A percentile compares a stretch with the other conserved stretches of the same genome.
These are phyloP conservation scores for Podila clonocystis DNA, from an alignment of 192 early-diverging fungal genomes.

Conservation along the genomic window DNA sequence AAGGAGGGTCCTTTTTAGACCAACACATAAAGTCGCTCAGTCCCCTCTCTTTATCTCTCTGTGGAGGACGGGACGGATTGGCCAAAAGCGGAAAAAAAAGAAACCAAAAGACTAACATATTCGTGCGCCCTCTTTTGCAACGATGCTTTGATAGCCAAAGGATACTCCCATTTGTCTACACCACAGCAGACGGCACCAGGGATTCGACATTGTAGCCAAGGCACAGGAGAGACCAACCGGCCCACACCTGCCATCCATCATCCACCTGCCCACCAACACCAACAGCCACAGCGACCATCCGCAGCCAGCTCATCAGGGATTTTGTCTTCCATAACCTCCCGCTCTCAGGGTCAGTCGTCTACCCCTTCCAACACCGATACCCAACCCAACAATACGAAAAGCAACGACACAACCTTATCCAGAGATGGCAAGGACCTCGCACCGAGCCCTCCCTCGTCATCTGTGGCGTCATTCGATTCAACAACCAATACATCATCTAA, in stretches of 20 bases:
- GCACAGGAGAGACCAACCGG: slow-evolving; percentile 21
- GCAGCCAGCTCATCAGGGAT: not conserved
- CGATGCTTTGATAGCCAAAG: not conserved
- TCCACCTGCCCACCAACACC: not conserved
- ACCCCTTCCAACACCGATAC: too few species aligned
- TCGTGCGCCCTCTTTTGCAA: not conserved
- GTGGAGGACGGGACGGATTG: not conserved
- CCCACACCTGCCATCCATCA: not conserved
- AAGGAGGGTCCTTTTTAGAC: not conserved
- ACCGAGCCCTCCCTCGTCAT: too few species aligned
- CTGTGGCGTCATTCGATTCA: not conserved
- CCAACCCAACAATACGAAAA: too few species aligned
- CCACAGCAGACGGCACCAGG: slow-evolving; percentile 8
- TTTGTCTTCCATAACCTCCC: too few species aligned
- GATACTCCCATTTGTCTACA: not conserved
- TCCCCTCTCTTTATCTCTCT: not conserved
- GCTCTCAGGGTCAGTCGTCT: too few species aligned
- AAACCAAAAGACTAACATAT: not conserved
- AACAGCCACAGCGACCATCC: not conserved
- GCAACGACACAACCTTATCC: too few species aligned
- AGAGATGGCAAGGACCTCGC: too few species aligned
- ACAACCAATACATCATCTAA: not conserved
- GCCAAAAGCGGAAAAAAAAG: not conserved
- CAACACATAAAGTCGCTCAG: too few species aligned
- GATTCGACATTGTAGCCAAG: slow-evolving; percentile 19